A percentile compares a stretch with the other conserved stretches of the same genome.
These are phyloP conservation scores for Myriangium duriaei DNA, from an alignment of 2,329 filamentous ascomycete species.

Conservation along the genomic window DNA sequence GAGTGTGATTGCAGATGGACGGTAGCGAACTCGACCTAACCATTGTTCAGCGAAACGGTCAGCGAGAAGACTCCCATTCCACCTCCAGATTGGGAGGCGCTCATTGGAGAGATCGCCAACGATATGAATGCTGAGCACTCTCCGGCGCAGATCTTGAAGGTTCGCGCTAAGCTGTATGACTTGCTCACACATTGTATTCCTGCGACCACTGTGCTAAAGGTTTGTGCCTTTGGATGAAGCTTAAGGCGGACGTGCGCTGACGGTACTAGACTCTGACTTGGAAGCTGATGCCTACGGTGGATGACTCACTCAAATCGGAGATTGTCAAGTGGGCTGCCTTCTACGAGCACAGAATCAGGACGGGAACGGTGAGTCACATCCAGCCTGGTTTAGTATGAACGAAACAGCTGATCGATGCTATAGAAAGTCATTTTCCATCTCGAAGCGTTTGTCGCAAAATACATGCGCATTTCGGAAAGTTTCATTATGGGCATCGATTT, in stretches of 20 bases:
- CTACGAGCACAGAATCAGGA: conserved; percentile 89
- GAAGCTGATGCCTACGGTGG: conserved; percentile 75
- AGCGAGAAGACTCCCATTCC: conserved; percentile 80
- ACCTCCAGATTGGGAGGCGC: conserved; percentile 90
- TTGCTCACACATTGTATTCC: conserved; percentile 95
- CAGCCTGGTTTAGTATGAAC: not conserved
- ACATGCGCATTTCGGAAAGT: conserved; percentile 86
- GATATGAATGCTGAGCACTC: conserved; percentile 90
- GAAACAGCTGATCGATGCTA: conserved; percentile 1
- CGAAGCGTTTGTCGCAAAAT: conserved; percentile 96
- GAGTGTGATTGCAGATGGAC: conserved; percentile 23
- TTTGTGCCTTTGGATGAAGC: conserved; percentile 16
- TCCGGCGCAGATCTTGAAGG: conserved; percentile 75
- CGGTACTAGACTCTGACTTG: conserved; percentile 62
- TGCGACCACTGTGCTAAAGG: conserved; percentile 81
- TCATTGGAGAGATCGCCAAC: conserved; percentile 78
- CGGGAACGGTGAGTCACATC: conserved; percentile 47
- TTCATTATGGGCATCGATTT: conserved; percentile 65
- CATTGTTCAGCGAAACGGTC: conserved; percentile 61
- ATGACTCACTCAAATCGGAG: conserved; percentile 80
- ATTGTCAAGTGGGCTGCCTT: conserved; percentile 94
- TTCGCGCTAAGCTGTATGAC: conserved; percentile 91
- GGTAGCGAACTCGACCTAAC: conserved; percentile 20
- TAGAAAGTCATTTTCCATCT: conserved; percentile 96
- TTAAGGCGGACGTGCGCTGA: conserved; percentile 4